Percentiles rank a stretch among this genome's conserved stretches.
phyloP scores from a whole-genome alignment of 164 flowering plant species.

The Kingdonia uniflora region DNA sequence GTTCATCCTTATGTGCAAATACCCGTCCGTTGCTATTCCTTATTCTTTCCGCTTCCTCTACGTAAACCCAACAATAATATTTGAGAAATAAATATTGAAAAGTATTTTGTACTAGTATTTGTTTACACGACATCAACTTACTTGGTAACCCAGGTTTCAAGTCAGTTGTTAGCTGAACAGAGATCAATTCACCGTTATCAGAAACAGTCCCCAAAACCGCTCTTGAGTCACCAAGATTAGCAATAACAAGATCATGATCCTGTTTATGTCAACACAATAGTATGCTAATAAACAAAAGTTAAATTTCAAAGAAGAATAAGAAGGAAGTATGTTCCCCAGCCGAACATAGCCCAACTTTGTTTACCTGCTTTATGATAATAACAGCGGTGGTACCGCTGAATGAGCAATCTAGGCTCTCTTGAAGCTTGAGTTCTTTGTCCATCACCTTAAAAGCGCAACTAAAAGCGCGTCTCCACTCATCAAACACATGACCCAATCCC shows the following conservation, averaged over 20 bases:
- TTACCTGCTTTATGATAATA: constrained; percentile 59
- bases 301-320: not conserved
- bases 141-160: constrained; percentile 61
- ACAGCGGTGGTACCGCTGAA: constrained; percentile 83
- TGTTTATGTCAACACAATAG: constrained; percentile 10
- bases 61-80: too few species aligned
- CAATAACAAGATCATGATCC: constrained; percentile 60
- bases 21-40: constrained; percentile 55
- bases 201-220: constrained; percentile 61
- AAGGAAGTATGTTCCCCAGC: too few species aligned
- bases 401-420: constrained; percentile 43
- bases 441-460: constrained; percentile 51
- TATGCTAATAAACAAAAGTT: not conserved
- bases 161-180: constrained; percentile 74
- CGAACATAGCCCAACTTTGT: too few species aligned
- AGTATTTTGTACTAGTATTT: too few species aligned
- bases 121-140: too few species aligned
- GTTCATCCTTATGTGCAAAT: constrained; percentile 42
- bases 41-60: constrained; percentile 78
- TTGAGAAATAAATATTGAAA: too few species aligned
- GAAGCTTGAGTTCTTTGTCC: constrained; percentile 80
- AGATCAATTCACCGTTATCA: constrained; percentile 30
- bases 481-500: constrained; percentile 5
- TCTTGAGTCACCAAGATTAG: constrained; percentile 89
- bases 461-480: constrained; percentile 53